Evolutionary conservation across 345 rosid genomes (phyloP).

Genomic region (Ricinus communis): DNA sequence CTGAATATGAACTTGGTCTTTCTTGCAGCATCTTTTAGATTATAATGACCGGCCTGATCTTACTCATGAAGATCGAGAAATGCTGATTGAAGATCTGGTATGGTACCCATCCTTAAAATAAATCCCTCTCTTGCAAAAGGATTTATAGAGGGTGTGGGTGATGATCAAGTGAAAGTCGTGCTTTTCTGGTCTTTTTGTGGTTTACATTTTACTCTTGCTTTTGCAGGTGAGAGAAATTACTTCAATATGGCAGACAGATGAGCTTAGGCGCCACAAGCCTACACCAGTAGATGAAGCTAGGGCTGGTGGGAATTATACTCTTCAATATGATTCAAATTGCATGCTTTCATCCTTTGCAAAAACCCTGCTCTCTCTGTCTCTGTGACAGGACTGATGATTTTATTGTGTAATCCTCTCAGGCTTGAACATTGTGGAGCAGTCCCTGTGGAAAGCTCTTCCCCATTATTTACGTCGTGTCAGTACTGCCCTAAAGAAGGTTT

Average conservation of each 20-base stretch:
- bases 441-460: conserved; percentile 94
- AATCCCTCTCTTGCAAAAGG: background rate
- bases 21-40: conserved; percentile 80
- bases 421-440: conserved; percentile 94
- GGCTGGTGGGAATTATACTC: conserved; percentile 53
- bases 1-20: conserved; percentile 18
- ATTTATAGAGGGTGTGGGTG: background rate
- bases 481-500: conserved; percentile 83
- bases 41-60: conserved; percentile 87
- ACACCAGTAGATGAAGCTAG: conserved; percentile 95
- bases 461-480: conserved; percentile 91
- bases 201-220: conserved; percentile 18
- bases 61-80: conserved; percentile 87
- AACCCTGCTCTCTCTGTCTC: background rate
- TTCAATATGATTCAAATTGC: conserved; percentile 11
- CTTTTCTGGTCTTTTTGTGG: background rate
- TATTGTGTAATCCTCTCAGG: conserved; percentile 41
- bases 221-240: conserved; percentile 84
- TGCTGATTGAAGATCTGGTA: conserved; percentile 95
- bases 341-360: conserved; percentile 9
- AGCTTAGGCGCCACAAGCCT: conserved; percentile 92
- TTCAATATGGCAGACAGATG: conserved; percentile 94
- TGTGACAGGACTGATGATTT: background rate
- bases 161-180: background rate
- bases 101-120: conserved; percentile 10